Evolutionary conservation across 768 basidiomycete species (phyloP), one percentile per base, ranked within the genome.

Genomic region (Albatrellus ellisii): DNA sequence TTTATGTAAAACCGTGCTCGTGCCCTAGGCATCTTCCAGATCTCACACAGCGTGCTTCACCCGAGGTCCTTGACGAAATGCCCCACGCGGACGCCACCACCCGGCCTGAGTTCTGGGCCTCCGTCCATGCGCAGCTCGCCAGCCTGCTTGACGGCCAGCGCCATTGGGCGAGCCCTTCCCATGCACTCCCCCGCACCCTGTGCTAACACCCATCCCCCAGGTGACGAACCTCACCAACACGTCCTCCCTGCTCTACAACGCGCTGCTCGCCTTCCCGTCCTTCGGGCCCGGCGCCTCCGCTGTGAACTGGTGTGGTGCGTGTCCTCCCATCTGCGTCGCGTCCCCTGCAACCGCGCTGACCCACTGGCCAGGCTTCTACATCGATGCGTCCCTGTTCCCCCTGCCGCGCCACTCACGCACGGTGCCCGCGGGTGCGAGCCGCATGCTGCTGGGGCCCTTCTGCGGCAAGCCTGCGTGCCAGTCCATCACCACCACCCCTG

Each of bases 301-400:
- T 3, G 86, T 94, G 17, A 94, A 94, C 56, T 97, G 91, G 92
- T 81, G 81, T 64, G 92, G 92, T 91, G 52, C 63, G 85, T 61
- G 22, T 15, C 18, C n/a, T 18, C 36, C n/a, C n/a, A n/a, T n/a
- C n/a, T n/a, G n/a, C n/a, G n/a, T 34, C 36, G 33, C 44, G 20
- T 33, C 29, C 17, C 27, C 31, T 26, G 41, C 41, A 6, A n/a
- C n/a, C n/a, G n/a, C n/a, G n/a, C n/a, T n/a, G n/a, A n/a, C n/a
- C n/a, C n/a, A n/a, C n/a, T n/a, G n/a, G n/a, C n/a, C 58, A 94
- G 90, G 92, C 9, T 94, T 97, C 65, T 95, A 97, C 62, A 62
- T 95, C 41, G 61, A 74, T 44, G 65, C 80, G 1, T 59, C 62
- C 25, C 61, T 83, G 37, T 84, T 82, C 57, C 82, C 83, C 46